Base-by-base conservation (phyloP, 2,329 filamentous ascomycete genomes). In the Alternaria viburni region DNA sequence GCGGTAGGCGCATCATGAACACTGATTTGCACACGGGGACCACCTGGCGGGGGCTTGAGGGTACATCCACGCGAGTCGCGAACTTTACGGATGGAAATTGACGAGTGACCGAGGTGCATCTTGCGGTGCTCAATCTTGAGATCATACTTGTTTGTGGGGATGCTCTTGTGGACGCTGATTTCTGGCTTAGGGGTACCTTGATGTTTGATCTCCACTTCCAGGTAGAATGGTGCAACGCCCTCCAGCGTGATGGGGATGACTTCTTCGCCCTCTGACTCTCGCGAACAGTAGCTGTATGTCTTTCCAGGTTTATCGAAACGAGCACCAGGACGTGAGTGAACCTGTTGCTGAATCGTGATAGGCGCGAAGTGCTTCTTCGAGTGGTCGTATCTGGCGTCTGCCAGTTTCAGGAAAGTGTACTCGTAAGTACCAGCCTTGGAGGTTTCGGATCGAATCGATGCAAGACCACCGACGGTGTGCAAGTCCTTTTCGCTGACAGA, bases 121-220 rank as follows among this genome's bases (percentile, higher is more conserved):
- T 93, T 89, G 64, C 91, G 88, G 62, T 93, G 91, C 45, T 96
- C 95, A 63, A 99, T 93, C 62, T 90, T 89, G 73, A 99, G 90
- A 57, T 91, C 88, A 79, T 94, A 93, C 41, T 86, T 86, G 76
- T 90, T 90, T 25, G 88, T 86, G 61, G 88, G 86, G 72, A 99
- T 94, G 67, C 93, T 90, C 10, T 92, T 88, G 68, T 97, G 90
- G 54, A 90, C 89, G 77, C 96, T 91, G 19, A 91, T 88, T 76
- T 98, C 94, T 0, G 93, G 89, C 66, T 90, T 89, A 10, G 89
- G 88, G 25, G 89, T 91, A 57, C 92, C 91, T 75, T 96, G 91
- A 74, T 98, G 95, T 82, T 94, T 97, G 80, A 99, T 93, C 74
- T 95, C 93, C 23, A 98, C 87, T 77, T 98, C 96, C 5, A 99